Evolutionary conservation across 768 basidiomycete species (phyloP).

Genomic region (Sarcomyxa edulis): DNA sequence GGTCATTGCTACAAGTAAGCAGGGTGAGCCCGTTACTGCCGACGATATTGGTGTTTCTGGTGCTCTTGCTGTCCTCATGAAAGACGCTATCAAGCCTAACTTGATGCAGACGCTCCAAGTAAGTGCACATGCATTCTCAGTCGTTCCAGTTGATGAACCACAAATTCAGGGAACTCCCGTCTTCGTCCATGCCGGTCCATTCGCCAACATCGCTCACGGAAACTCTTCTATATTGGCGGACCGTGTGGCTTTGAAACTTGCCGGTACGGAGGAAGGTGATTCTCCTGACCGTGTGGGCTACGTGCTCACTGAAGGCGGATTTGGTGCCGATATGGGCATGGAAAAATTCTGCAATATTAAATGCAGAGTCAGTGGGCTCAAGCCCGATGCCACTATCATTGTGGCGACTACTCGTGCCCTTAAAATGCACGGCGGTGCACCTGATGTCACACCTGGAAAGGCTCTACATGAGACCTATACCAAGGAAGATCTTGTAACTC

Average conservation of each 20-base stretch:
- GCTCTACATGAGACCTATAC: slow-evolving; percentile 91
- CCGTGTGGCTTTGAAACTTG: slow-evolving; percentile 92
- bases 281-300: slow-evolving; percentile 78
- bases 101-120: slow-evolving; percentile 96
- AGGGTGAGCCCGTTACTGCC: slow-evolving; percentile 88
- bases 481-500: slow-evolving; percentile 84
- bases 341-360: slow-evolving; percentile 99
- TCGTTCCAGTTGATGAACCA: neutral
- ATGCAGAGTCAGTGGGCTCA: slow-evolving; percentile 88
- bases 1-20: slow-evolving; percentile 94
- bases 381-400: slow-evolving; percentile 90
- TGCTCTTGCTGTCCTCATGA: slow-evolving; percentile 94
- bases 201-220: slow-evolving; percentile 98
- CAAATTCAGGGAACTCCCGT: slow-evolving; percentile 84
- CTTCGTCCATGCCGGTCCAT: slow-evolving; percentile 97
- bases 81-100: slow-evolving; percentile 98
- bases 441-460: slow-evolving; percentile 94
- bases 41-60: slow-evolving; percentile 96
- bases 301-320: slow-evolving; percentile 97
- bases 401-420: slow-evolving; percentile 96
- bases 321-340: slow-evolving; percentile 99
- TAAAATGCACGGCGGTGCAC: slow-evolving; percentile 99
- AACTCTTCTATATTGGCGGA: slow-evolving; percentile 99
- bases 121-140: slow-evolving; percentile 8
- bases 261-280: slow-evolving; percentile 92